Percentiles rank a stretch among this genome's conserved stretches.
Conservation (phyloP, 768 basidiomycete genomes). For the Xerocomus brunneocitrinus region DNA sequence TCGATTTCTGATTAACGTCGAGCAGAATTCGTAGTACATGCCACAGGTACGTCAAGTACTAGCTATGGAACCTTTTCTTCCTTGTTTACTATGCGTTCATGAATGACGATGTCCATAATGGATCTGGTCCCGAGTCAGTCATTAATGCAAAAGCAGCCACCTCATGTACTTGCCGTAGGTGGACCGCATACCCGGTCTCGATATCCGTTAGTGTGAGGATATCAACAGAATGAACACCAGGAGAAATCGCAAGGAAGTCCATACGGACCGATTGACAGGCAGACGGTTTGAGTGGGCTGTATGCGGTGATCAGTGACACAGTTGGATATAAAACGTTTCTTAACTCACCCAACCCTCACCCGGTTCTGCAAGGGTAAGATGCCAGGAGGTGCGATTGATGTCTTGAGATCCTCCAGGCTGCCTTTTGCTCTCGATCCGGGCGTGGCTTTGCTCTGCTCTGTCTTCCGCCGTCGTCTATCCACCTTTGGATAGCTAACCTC, state of each 20-base stretch:
- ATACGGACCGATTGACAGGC: constrained; percentile 85
- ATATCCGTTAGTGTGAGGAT: constrained; percentile 69
- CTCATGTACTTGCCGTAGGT: constrained; percentile 52
- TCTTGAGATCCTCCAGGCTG: constrained; percentile 25
- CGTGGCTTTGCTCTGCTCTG: constrained; percentile 24
- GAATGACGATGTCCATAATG: constrained; percentile 72
- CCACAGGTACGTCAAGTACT: constrained; percentile 11
- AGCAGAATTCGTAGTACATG: constrained; percentile 6
- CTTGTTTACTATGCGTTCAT: constrained; percentile 37
- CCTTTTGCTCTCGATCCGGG: constrained; percentile 18
- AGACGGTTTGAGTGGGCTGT: constrained; percentile 71
- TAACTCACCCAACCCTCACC: constrained; percentile 70
- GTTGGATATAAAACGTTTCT: background rate
- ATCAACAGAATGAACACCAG: constrained; percentile 76
- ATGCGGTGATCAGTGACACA: constrained; percentile 2
- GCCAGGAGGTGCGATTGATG: constrained; percentile 43
- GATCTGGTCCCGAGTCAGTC: constrained; percentile 41
- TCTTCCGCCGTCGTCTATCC: constrained; percentile 39
- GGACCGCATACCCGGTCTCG: constrained; percentile 67
- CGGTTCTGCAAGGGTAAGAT: constrained; percentile 74
- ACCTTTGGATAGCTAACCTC: constrained; percentile 67
- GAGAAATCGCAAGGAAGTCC: constrained; percentile 75
- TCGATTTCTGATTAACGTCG: background rate
- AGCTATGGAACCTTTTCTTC: constrained; percentile 8
- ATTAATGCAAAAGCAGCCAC: background rate